These are phyloP conservation scores for Naganishia friedmannii DNA, from an alignment of 768 basidiomycete species.

Conservation along the genomic window DNA sequence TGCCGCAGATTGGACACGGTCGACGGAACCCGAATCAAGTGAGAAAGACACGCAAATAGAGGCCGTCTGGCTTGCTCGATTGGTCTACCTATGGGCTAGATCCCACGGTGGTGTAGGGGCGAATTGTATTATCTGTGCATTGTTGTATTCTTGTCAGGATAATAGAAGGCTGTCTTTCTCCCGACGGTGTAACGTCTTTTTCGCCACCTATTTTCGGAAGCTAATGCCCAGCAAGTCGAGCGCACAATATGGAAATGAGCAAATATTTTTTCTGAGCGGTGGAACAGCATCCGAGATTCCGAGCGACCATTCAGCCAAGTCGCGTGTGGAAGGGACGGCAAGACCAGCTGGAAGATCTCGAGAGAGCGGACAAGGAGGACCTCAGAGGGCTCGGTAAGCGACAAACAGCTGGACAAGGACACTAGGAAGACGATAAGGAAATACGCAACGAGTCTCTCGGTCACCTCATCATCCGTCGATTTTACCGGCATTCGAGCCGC, in stretches of 20 bases:
- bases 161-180: too few relatives aligned
- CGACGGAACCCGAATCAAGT: conserved; percentile 83
- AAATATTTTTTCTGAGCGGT: not conserved
- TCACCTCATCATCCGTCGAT: conserved; percentile 16
- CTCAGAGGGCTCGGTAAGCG: too few relatives aligned
- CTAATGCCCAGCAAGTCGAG: not conserved
- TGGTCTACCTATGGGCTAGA: too few relatives aligned
- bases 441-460: too few relatives aligned
- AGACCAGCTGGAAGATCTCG: too few relatives aligned
- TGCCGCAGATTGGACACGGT: conserved; percentile 84
- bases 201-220: not conserved
- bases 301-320: not conserved
- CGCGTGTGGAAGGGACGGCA: not conserved
- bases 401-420: too few relatives aligned
- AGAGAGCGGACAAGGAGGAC: too few relatives aligned
- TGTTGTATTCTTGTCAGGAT: conserved; percentile 2
- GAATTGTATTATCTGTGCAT: not conserved
- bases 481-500: conserved; percentile 17
- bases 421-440: too few relatives aligned
- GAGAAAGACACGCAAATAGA: conserved; percentile 56
- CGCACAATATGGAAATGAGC: not conserved
- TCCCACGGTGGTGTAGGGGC: not conserved
- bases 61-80: not conserved
- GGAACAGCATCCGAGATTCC: not conserved
- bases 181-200: too few relatives aligned